Evolutionary conservation across 768 basidiomycete species (phyloP).

Genomic region (Tricholoma terreum): DNA sequence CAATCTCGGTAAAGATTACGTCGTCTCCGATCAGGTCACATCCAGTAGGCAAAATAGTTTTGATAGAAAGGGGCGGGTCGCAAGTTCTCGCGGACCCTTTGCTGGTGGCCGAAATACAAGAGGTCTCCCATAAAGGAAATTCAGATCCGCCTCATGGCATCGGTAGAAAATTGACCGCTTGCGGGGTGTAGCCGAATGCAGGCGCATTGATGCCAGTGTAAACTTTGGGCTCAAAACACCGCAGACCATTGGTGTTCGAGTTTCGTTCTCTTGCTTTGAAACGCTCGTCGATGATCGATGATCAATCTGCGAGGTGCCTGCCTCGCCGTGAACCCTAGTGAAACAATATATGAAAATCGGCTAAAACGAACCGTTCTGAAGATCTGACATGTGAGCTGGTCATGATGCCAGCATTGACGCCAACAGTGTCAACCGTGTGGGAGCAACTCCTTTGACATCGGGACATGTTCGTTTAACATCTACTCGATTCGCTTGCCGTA

Average conservation of each 20-base stretch:
- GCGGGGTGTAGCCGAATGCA: background rate
- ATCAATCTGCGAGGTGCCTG: background rate
- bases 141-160: constrained; percentile 11
- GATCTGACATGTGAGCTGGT: background rate
- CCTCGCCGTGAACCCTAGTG: background rate
- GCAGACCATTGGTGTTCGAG: background rate
- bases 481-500: no score
- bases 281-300: background rate
- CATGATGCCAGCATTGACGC: background rate
- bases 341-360: background rate
- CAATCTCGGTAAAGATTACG: background rate
- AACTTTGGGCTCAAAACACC: background rate
- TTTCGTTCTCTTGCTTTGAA: background rate
- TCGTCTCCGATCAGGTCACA: background rate
- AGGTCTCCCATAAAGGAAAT: background rate
- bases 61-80: background rate
- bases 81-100: background rate
- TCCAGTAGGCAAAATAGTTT: no score
- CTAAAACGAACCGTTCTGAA: background rate
- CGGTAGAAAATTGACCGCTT: background rate
- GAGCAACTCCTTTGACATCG: background rate
- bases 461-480: background rate
- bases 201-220: constrained; percentile 6
- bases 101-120: background rate
- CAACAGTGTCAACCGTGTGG: background rate